These are phyloP conservation scores for Xylariales sp. DNA, from an alignment of 2,329 filamentous ascomycete genomes.

Conservation along the genomic window DNA sequence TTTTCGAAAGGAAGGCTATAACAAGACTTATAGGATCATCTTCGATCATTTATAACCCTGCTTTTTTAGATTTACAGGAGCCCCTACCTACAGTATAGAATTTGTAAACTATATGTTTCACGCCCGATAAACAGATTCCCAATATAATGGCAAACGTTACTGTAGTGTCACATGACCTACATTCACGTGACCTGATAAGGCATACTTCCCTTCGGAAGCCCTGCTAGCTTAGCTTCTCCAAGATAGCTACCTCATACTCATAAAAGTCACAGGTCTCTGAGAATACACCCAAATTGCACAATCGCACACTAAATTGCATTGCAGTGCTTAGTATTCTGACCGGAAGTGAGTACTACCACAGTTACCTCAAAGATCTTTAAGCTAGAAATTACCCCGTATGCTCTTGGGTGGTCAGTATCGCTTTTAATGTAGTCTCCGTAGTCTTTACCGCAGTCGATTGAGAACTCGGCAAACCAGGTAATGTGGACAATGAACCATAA, in stretches of 20 bases:
- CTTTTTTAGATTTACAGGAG: background rate
- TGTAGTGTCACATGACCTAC: too few relatives aligned
- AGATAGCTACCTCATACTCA: too few relatives aligned
- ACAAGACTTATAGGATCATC: background rate
- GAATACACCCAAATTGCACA: too few relatives aligned
- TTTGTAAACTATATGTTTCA: slow-evolving; percentile 8
- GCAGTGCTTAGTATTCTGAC: too few relatives aligned
- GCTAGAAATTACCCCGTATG: background rate
- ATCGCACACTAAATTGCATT: too few relatives aligned
- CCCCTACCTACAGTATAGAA: slow-evolving; percentile 6
- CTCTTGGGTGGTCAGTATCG: slow-evolving; percentile 6
- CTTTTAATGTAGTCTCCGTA: slow-evolving; percentile 21
- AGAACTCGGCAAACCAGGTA: slow-evolving; percentile 11
- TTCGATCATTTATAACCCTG: background rate
- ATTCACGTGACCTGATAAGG: too few relatives aligned
- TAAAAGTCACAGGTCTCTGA: too few relatives aligned
- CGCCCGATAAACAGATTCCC: background rate
- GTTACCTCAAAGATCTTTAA: slow-evolving; percentile 16
- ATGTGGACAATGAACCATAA: slow-evolving; percentile 20
- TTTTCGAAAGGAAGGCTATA: background rate
- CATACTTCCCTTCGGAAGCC: too few relatives aligned
- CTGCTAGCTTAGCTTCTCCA: too few relatives aligned
- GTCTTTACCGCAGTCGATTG: slow-evolving; percentile 1
- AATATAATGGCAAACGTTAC: slow-evolving; percentile 13
- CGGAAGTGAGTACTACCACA: too few relatives aligned